A percentile compares a stretch with the other conserved stretches of the same genome.
phyloP scores from a whole-genome alignment of 202 grass and related monocot species.

The Tripidium arundinaceum region DNA sequence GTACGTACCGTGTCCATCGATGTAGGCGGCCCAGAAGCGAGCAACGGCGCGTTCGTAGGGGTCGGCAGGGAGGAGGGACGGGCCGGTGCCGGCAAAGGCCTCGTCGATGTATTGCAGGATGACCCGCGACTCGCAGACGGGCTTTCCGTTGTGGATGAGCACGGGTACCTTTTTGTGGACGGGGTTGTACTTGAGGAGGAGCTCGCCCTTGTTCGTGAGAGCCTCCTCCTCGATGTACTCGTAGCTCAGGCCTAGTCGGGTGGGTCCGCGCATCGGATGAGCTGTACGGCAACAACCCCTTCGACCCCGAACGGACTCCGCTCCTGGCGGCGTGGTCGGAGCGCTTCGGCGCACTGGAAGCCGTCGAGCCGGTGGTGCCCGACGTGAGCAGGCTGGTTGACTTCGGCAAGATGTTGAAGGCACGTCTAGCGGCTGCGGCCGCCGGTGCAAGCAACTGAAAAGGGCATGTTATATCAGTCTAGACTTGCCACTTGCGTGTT shows the following conservation, averaged over 20 bases:
- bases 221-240: constrained; percentile 50
- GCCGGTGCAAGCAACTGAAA: not conserved
- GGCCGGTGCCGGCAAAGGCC: constrained; percentile 22
- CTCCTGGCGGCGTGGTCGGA: constrained; percentile 42
- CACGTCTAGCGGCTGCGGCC: not conserved
- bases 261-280: not conserved
- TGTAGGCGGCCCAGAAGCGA: constrained; percentile 57
- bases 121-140: constrained; percentile 43
- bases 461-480: not conserved
- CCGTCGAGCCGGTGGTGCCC: not conserved
- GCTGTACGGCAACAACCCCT: not conserved
- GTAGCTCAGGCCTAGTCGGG: constrained; percentile 19
- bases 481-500: too few species aligned
- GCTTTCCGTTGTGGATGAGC: constrained; percentile 43
- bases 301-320: constrained; percentile 29
- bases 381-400: constrained; percentile 24
- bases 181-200: constrained; percentile 55
- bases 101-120: constrained; percentile 60
- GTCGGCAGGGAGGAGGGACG: constrained; percentile 34
- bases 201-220: constrained; percentile 46
- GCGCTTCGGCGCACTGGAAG: constrained; percentile 12
- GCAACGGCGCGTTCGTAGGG: constrained; percentile 45
- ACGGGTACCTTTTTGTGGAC: constrained; percentile 42
- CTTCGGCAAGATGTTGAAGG: not conserved
- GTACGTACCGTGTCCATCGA: constrained; percentile 48